Percentiles rank a stretch among this genome's conserved stretches.
Evolutionary conservation across 768 basidiomycete species (phyloP).

Genomic region (Lactarius indigo): DNA sequence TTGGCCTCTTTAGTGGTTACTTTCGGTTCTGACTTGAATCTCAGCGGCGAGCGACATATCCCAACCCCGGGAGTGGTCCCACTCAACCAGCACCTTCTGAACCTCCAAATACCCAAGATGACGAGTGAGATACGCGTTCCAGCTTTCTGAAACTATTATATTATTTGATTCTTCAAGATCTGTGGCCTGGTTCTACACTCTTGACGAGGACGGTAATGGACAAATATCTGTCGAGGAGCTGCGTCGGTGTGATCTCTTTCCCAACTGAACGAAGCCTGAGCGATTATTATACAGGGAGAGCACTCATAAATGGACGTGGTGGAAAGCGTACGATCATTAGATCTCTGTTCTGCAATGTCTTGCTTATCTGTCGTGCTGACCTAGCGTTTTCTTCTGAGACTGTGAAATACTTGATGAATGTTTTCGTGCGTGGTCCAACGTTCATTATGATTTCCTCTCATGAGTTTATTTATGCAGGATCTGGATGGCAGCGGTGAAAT

Average conservation of each 20-base stretch:
- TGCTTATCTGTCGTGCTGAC: background rate
- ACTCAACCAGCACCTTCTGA: background rate
- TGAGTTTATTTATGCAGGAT: background rate
- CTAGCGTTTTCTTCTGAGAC: background rate
- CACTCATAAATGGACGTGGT: conserved; percentile 2
- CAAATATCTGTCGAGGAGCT: conserved; percentile 6
- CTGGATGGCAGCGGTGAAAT: conserved; percentile 11
- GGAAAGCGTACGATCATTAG: background rate
- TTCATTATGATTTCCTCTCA: background rate
- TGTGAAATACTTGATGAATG: conserved; percentile 7
- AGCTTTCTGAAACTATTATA: background rate
- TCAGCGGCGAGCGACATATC: background rate
- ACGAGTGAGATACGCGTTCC: background rate
- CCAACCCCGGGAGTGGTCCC: background rate
- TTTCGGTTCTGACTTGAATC: background rate
- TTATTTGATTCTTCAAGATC: background rate
- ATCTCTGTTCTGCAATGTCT: background rate
- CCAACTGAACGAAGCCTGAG: background rate
- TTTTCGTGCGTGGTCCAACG: background rate
- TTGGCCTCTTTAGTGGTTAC: background rate
- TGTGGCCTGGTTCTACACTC: background rate
- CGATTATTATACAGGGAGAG: background rate
- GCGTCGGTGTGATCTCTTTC: background rate
- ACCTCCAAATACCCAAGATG: background rate
- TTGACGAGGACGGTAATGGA: conserved; percentile 10